Evolutionary conservation across 371 early-diverging fungal genomes (phyloP).

Genomic region (Umbelopsis sp.): DNA sequence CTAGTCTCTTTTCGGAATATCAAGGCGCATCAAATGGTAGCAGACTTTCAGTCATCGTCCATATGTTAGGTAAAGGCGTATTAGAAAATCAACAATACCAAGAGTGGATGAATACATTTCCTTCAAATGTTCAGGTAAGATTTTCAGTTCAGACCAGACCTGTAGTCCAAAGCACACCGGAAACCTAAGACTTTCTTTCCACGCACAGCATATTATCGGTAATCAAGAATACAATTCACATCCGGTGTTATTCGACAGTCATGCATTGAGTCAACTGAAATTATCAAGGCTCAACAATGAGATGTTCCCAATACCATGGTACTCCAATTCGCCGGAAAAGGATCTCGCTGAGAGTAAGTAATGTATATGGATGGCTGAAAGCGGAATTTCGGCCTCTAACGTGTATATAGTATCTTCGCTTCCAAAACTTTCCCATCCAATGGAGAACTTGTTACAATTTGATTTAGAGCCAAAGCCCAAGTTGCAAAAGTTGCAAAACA

Average conservation of each 20-base stretch:
- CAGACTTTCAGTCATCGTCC: conserved; percentile 59
- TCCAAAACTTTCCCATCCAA: conserved; percentile 30
- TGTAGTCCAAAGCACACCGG: not conserved
- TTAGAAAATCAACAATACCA: conserved; percentile 69
- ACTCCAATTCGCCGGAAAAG: conserved; percentile 46
- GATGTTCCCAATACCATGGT: conserved; percentile 71
- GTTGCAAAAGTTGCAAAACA: conserved; percentile 16
- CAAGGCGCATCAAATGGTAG: conserved; percentile 26
- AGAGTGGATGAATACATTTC: conserved; percentile 77
- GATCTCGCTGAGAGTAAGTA: conserved; percentile 26
- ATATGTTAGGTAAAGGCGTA: conserved; percentile 71
- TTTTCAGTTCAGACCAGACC: not conserved
- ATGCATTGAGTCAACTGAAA: conserved; percentile 59
- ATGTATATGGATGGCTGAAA: no score
- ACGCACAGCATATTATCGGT: conserved; percentile 68
- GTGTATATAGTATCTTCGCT: conserved; percentile 13
- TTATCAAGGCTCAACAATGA: conserved; percentile 59
- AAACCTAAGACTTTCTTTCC: not conserved
- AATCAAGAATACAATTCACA: conserved; percentile 60
- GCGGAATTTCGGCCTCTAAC: not conserved
- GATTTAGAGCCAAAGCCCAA: conserved; percentile 38
- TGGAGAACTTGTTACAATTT: conserved; percentile 34
- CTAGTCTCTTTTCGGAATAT: conserved; percentile 52
- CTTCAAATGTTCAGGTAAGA: conserved; percentile 61
- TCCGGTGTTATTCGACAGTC: conserved; percentile 60